Conservation (phyloP, 1,284 basidiomycete genomes). For the Cerrena zonata region DNA sequence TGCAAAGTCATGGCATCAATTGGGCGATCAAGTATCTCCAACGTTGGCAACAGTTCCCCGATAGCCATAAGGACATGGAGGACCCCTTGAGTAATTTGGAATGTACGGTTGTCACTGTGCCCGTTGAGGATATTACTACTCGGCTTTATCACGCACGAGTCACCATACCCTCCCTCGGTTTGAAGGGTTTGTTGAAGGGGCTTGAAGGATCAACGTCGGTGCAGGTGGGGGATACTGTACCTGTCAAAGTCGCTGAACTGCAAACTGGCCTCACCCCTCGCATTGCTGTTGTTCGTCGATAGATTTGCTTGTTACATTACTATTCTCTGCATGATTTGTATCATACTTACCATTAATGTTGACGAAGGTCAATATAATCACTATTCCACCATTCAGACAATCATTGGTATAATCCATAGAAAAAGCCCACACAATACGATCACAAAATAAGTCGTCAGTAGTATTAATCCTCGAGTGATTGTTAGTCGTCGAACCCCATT, state of each 20-base stretch:
- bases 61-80: conserved; percentile 15
- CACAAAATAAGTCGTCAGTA: background rate
- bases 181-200: conserved; percentile 11
- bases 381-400: background rate
- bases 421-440: background rate
- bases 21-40: conserved; percentile 32
- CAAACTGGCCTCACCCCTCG: background rate
- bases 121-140: conserved; percentile 3
- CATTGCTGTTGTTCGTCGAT: background rate
- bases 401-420: background rate
- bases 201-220: background rate
- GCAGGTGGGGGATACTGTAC: background rate
- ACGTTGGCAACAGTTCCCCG: conserved; percentile 26
- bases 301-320: too few species aligned
- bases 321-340: too few species aligned
- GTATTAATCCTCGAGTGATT: background rate
- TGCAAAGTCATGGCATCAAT: conserved; percentile 26
- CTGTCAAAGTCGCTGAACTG: background rate
- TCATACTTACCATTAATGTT: too few species aligned
- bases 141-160: conserved; percentile 7
- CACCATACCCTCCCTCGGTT: conserved; percentile 15
- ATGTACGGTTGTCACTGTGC: conserved; percentile 10
- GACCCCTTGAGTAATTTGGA: conserved; percentile 29
- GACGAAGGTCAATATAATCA: background rate
- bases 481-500: conserved; percentile 39